These are phyloP conservation scores for Suillus subalutaceus DNA, from an alignment of 768 basidiomycete species.

Conservation along the genomic window DNA sequence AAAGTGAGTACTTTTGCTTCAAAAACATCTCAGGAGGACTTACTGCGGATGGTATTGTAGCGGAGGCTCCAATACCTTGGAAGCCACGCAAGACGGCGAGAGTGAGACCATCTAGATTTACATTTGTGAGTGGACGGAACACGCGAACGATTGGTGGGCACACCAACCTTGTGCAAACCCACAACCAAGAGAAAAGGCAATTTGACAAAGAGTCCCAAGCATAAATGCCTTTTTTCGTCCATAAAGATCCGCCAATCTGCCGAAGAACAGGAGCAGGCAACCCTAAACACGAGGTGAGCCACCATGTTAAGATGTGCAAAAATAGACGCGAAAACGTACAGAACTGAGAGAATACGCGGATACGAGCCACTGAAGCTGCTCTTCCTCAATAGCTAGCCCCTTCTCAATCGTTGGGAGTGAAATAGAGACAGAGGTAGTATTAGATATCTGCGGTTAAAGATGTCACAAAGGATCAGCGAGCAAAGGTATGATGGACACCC, in stretches of 20 bases:
- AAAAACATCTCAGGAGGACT: slow-evolving; percentile 16
- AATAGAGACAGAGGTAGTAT: slow-evolving; percentile 49
- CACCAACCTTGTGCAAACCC: slow-evolving; percentile 60
- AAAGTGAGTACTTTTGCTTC: slow-evolving; percentile 6
- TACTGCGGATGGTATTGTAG: slow-evolving; percentile 73
- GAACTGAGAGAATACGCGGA: slow-evolving; percentile 72
- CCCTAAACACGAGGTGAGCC: slow-evolving; percentile 45
- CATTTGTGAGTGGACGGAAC: background rate
- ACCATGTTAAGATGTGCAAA: background rate
- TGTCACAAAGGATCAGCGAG: background rate
- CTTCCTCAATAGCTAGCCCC: slow-evolving; percentile 50
- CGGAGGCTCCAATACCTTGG: slow-evolving; percentile 81
- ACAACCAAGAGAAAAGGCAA: slow-evolving; percentile 62
- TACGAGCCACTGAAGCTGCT: slow-evolving; percentile 65
- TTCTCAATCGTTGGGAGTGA: slow-evolving; percentile 54
- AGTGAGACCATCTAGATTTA: slow-evolving; percentile 52
- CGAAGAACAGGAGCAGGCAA: slow-evolving; percentile 76
- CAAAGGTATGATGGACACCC: slow-evolving; percentile 11
- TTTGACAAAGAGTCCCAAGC: slow-evolving; percentile 55
- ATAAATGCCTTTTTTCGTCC: slow-evolving; percentile 74
- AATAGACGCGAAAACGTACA: slow-evolving; percentile 39
- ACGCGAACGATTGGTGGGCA: background rate
- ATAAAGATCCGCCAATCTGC: slow-evolving; percentile 79
- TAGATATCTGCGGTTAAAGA: slow-evolving; percentile 27
- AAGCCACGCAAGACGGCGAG: slow-evolving; percentile 75